Percentiles rank a stretch among this genome's conserved stretches.
These are phyloP conservation scores for Lasiosphaeria ovina DNA, from an alignment of 495 filamentous ascomycete genomes.

Conservation along the genomic window DNA sequence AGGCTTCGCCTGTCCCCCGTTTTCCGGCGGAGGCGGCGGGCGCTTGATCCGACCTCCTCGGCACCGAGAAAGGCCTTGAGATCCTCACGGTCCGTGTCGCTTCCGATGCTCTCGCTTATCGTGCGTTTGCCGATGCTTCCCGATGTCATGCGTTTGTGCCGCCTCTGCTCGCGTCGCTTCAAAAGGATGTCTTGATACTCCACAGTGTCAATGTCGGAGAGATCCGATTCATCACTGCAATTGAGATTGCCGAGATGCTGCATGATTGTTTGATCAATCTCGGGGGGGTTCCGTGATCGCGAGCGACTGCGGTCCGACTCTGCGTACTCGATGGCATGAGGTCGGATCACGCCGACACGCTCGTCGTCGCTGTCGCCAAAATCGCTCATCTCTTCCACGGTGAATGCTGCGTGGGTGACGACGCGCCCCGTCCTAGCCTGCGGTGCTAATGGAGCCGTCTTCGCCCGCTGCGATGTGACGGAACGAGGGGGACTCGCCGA, in stretches of 20 bases:
- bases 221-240: conserved; percentile 43
- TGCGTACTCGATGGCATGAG: conserved; percentile 44
- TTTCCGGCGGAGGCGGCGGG: conserved; percentile 48
- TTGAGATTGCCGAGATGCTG: conserved; percentile 41
- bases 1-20: conserved; percentile 48
- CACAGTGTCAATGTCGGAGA: conserved; percentile 40
- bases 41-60: conserved; percentile 43
- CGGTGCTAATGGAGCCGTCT: conserved; percentile 27
- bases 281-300: conserved; percentile 34
- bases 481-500: conserved; percentile 35
- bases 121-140: conserved; percentile 55
- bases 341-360: conserved; percentile 36
- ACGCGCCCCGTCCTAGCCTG: conserved; percentile 30
- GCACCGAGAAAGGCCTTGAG: conserved; percentile 40
- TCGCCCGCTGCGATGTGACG: conserved; percentile 30
- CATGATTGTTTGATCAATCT: conserved; percentile 40
- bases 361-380: conserved; percentile 41
- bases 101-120: conserved; percentile 51
- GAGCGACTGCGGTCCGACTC: conserved; percentile 46
- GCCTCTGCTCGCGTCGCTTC: conserved; percentile 38
- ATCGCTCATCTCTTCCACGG: conserved; percentile 48
- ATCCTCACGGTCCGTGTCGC: conserved; percentile 53
- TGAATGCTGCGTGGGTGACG: conserved; percentile 35
- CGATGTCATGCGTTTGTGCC: conserved; percentile 48
- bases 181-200: conserved; percentile 34